Base-by-base conservation (phyloP, 2,329 filamentous ascomycete genomes). In the Microcera coccophila region DNA sequence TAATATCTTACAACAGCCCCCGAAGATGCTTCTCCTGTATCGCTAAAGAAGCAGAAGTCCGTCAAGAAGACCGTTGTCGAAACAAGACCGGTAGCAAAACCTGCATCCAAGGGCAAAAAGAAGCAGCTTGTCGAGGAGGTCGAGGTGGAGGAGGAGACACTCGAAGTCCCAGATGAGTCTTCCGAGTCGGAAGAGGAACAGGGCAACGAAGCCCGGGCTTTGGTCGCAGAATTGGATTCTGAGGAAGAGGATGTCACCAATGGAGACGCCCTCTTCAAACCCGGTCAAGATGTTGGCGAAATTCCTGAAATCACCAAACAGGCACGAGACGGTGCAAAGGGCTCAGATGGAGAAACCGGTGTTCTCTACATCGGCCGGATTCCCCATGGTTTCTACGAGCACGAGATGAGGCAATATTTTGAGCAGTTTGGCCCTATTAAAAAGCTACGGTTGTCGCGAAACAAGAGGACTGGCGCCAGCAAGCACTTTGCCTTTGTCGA, bases 401-500 rank as follows among this genome's bases (percentile, higher is more conserved):
- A 90, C 60, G 86, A 97, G 70, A 94, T 98, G 85, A 82, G 81
- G 57, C 82, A 84, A 52, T 98, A 97, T 74, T 95, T 97, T 63
- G 79, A 82, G 41, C 93, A 98, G 67, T 98, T 98, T 56, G 93
- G 93, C 55, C 74, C 80, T 12, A 89, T 98, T 58, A 79, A 74
- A 39, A 82, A 70, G 42, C 76, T 96, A 44, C 84, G 91, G 50
- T 76, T 98, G 34, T 93, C 90, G 20, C 85, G 93, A 58, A 97
- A 95, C 75, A 89, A 87, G 68, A 85, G 85, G 66, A 97, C 90
- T 1, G 93, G 93, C 42, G 81, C 82, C 45, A 90, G 86, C 64
- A 95, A 93, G 73, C 93, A 97, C 73, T 95, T 86, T 62, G 93
- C 89, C 22, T 98, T 96, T 66, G 78, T 98, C 60, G 89, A 98